A percentile compares a stretch with the other conserved stretches of the same genome.
Conservation (phyloP, 352 stramenopile genomes). For the Phytophthora tentaculata region DNA sequence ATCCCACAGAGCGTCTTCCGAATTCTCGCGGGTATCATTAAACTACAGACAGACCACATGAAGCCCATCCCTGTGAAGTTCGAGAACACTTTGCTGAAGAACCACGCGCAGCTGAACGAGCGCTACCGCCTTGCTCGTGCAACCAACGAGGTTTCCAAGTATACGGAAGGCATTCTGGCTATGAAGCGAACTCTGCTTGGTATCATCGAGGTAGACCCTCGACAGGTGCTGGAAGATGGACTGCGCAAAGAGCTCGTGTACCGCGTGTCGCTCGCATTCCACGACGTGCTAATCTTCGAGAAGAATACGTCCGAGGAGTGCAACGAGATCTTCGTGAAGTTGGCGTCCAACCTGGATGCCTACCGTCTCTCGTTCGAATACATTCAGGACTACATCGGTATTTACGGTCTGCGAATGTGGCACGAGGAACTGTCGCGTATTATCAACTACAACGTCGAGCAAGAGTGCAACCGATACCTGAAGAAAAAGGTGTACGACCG, state of each 20-base stretch:
- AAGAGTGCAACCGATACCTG: constrained; percentile 95
- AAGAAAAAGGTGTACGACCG: constrained; percentile 95
- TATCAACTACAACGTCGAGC: constrained; percentile 96
- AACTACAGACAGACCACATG: constrained; percentile 93
- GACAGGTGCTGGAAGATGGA: constrained; percentile 93
- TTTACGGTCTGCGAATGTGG: constrained; percentile 96
- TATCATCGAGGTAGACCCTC: constrained; percentile 94
- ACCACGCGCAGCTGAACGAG: constrained; percentile 92
- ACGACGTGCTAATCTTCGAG: constrained; percentile 88
- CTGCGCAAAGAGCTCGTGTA: constrained; percentile 95
- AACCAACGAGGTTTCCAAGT: constrained; percentile 96
- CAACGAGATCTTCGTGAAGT: constrained; percentile 83
- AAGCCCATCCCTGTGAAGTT: constrained; percentile 92
- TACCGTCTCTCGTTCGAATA: constrained; percentile 94
- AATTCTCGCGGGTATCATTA: constrained; percentile 94
- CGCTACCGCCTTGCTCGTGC: constrained; percentile 93
- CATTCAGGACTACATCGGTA: constrained; percentile 96
- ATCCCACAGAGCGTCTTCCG: constrained; percentile 95
- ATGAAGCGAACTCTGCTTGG: constrained; percentile 96
- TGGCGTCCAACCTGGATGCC: constrained; percentile 89
- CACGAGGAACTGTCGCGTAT: constrained; percentile 94
- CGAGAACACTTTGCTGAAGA: constrained; percentile 92
- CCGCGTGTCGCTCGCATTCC: constrained; percentile 85
- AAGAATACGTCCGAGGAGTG: constrained; percentile 86
- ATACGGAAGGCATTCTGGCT: constrained; percentile 94